Percentiles rank a stretch among this genome's conserved stretches.
Evolutionary conservation across 2,329 filamentous ascomycete species (phyloP).

Genomic region (Penicillium aurantiogriseum): DNA sequence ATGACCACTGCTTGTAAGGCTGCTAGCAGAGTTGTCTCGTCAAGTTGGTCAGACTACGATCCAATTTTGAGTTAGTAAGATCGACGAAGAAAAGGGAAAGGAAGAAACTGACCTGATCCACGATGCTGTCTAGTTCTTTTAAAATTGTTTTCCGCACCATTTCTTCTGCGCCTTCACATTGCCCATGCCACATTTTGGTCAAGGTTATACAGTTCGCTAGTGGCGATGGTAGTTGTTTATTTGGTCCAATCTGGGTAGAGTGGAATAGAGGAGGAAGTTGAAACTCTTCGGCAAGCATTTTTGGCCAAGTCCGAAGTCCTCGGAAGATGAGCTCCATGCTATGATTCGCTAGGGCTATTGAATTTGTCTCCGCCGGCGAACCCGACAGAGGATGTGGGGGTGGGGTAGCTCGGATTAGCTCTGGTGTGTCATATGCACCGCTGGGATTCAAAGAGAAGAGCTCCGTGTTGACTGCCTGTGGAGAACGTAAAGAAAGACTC

Average conservation of each 20-base stretch:
- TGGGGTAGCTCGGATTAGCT: neutral
- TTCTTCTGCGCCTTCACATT: slow-evolving; percentile 28
- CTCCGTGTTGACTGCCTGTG: neutral
- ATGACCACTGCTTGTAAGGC: slow-evolving; percentile 40
- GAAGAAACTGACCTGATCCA: slow-evolving; percentile 28
- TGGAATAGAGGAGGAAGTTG: slow-evolving; percentile 42
- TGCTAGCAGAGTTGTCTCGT: slow-evolving; percentile 35
- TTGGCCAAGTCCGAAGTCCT: slow-evolving; percentile 40
- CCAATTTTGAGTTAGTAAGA: neutral
- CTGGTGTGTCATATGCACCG: neutral
- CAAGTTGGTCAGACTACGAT: slow-evolving; percentile 27
- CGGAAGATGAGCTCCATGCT: slow-evolving; percentile 38
- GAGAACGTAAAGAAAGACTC: neutral
- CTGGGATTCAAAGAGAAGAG: neutral
- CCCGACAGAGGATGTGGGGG: neutral
- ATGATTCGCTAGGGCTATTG: slow-evolving; percentile 11
- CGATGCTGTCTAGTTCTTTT: slow-evolving; percentile 33
- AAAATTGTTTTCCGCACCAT: slow-evolving; percentile 34
- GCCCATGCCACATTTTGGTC: slow-evolving; percentile 40
- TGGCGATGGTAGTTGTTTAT: slow-evolving; percentile 24
- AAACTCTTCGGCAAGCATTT: slow-evolving; percentile 39
- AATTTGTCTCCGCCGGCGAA: neutral
- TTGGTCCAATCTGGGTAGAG: slow-evolving; percentile 20
- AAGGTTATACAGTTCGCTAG: slow-evolving; percentile 40
- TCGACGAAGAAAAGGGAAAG: slow-evolving; percentile 14